phyloP scores from a whole-genome alignment of 2,329 filamentous ascomycete species.

The Penicillium sp. region DNA sequence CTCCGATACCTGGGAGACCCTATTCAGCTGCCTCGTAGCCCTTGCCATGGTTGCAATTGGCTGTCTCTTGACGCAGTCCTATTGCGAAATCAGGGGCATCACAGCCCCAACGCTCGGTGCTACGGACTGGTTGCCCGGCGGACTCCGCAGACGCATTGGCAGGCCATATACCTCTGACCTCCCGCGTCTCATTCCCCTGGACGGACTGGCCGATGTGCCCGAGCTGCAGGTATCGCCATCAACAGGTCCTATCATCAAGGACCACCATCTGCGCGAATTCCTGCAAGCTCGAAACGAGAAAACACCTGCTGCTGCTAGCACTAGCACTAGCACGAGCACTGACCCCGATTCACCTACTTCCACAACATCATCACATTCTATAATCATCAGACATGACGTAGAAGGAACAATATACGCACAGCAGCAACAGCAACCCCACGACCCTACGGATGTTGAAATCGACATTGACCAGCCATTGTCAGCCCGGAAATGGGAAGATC shows the following conservation, averaged over 20 bases:
- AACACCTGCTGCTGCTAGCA: neutral
- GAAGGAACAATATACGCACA: slow-evolving; percentile 9
- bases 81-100: slow-evolving; percentile 59
- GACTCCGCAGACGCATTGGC: slow-evolving; percentile 41
- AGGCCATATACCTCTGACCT: slow-evolving; percentile 29
- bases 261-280: slow-evolving; percentile 24
- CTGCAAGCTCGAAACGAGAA: slow-evolving; percentile 21
- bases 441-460: neutral
- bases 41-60: slow-evolving; percentile 60
- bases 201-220: slow-evolving; percentile 13
- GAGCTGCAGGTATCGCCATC: slow-evolving; percentile 3
- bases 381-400: slow-evolving; percentile 22
- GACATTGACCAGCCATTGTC: neutral
- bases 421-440: neutral
- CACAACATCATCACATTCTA: slow-evolving; percentile 11
- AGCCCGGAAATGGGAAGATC: slow-evolving; percentile 62
- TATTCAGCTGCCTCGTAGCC: slow-evolving; percentile 55
- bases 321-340: neutral
- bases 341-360: neutral
- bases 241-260: neutral
- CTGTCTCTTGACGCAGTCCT: slow-evolving; percentile 58
- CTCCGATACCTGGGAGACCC: slow-evolving; percentile 50
- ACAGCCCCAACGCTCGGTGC: slow-evolving; percentile 56
- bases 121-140: slow-evolving; percentile 52
- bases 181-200: slow-evolving; percentile 8